Conservation (phyloP, 129 eudicot species). For the Centaurea solstitialis region DNA sequence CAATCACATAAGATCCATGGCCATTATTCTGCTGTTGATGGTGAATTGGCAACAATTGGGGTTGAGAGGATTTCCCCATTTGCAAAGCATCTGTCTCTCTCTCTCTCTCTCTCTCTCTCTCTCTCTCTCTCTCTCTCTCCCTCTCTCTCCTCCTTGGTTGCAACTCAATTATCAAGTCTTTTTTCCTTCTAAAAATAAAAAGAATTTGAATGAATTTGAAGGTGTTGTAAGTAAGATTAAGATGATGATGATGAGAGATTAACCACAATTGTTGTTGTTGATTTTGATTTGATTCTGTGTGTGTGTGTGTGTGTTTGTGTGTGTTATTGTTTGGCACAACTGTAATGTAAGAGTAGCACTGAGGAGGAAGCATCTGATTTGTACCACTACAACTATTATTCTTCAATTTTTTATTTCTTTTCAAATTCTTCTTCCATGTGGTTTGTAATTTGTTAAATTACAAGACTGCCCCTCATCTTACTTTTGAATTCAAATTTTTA, state of each 20-base stretch:
- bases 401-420: conserved; percentile 10
- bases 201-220: conserved; percentile 22
- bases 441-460: background rate
- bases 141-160: conserved; percentile 7
- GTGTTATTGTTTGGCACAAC: conserved; percentile 35
- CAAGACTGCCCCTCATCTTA: background rate
- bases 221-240: conserved; percentile 9
- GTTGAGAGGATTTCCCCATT: conserved; percentile 68
- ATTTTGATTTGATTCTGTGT: background rate
- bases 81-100: conserved; percentile 59
- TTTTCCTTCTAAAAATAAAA: background rate
- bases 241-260: conserved; percentile 49
- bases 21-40: conserved; percentile 35
- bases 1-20: conserved; percentile 3
- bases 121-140: conserved; percentile 37
- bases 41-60: conserved; percentile 54
- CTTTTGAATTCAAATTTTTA: background rate
- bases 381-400: conserved; percentile 35
- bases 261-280: conserved; percentile 35
- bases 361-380: conserved; percentile 40
- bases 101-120: conserved; percentile 42
- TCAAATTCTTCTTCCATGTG: conserved; percentile 30
- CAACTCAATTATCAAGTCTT: conserved; percentile 9
- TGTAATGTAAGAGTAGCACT: conserved; percentile 46
- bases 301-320: no score